Evolutionary conservation across 78 protist species (phyloP).

Genomic region (slime mould (Dictyostelium discoideum)): DNA sequence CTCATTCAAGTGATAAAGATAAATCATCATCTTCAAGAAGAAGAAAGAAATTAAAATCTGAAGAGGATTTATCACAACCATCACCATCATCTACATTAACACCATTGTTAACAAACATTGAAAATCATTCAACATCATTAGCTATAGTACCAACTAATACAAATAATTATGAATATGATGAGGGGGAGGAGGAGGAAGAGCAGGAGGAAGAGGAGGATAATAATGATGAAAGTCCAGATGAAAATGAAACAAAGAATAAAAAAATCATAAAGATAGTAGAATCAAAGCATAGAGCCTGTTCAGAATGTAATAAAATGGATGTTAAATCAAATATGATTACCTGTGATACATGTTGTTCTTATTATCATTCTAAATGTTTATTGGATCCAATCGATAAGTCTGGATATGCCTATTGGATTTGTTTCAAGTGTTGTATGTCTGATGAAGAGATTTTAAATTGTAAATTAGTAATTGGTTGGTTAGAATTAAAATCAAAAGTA

Average conservation of each 20-base stretch:
- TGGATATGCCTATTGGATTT: constrained; percentile 63
- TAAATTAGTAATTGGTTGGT: constrained; percentile 70
- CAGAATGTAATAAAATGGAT: constrained; percentile 3
- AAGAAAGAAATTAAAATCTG: not conserved
- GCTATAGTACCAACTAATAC: not conserved
- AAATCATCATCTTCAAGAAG: not conserved
- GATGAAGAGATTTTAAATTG: constrained; percentile 55
- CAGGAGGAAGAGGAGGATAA: not conserved
- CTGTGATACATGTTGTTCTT: constrained; percentile 63
- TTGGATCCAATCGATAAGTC: constrained; percentile 49
- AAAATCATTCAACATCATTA: not conserved
- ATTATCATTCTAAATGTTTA: constrained; percentile 34
- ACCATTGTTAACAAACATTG: not conserved
- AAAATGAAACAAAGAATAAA: not conserved
- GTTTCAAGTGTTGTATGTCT: constrained; percentile 64
- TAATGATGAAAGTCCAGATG: not conserved
- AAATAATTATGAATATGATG: not conserved
- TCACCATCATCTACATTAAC: not conserved
- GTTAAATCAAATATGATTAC: not conserved
- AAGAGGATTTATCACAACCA: not conserved
- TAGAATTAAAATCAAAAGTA: constrained; percentile 51
- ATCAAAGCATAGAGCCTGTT: constrained; percentile 15
- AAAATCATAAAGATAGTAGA: not conserved
- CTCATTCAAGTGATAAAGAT: not conserved
- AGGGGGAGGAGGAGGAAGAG: not conserved